Evolutionary conservation across 2,329 filamentous ascomycete species (phyloP).

Genomic region (Teratosphaeria destructans): DNA sequence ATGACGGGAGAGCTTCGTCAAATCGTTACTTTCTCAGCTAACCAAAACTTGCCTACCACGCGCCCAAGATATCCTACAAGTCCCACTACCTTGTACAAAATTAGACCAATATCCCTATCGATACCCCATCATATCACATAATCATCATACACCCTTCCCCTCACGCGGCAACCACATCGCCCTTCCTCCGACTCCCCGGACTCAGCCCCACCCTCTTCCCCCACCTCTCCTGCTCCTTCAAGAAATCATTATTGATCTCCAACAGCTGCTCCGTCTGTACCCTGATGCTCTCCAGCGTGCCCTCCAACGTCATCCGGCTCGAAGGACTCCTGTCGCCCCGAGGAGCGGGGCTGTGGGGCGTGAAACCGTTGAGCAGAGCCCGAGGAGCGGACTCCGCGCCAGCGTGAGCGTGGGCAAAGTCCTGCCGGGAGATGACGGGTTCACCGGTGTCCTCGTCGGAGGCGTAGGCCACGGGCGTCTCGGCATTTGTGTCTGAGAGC

Average conservation of each 20-base stretch:
- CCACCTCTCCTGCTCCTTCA: slow-evolving; percentile 21
- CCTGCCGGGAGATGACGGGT: slow-evolving; percentile 6
- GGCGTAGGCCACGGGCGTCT: slow-evolving; percentile 12
- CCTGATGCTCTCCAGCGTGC: slow-evolving; percentile 22
- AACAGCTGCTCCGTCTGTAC: slow-evolving; percentile 25
- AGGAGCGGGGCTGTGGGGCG: background rate
- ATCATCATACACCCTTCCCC: background rate
- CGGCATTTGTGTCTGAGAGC: background rate
- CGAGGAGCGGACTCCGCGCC: background rate
- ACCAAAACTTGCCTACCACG: no score
- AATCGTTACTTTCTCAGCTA: no score
- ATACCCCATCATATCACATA: no score
- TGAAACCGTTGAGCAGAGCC: background rate
- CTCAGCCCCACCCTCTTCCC: background rate
- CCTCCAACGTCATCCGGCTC: slow-evolving; percentile 19
- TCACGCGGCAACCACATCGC: background rate
- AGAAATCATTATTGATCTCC: slow-evolving; percentile 26
- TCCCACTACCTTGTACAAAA: no score
- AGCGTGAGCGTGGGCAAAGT: background rate
- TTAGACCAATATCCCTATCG: background rate
- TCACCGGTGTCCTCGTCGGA: slow-evolving; percentile 7
- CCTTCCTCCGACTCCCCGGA: background rate
- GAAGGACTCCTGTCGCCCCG: background rate
- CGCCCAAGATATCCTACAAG: no score
- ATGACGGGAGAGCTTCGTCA: no score